A percentile compares a stretch with the other conserved stretches of the same genome.
phyloP scores from a whole-genome alignment of 345 rosid genomes.

The Salix viminalis region DNA sequence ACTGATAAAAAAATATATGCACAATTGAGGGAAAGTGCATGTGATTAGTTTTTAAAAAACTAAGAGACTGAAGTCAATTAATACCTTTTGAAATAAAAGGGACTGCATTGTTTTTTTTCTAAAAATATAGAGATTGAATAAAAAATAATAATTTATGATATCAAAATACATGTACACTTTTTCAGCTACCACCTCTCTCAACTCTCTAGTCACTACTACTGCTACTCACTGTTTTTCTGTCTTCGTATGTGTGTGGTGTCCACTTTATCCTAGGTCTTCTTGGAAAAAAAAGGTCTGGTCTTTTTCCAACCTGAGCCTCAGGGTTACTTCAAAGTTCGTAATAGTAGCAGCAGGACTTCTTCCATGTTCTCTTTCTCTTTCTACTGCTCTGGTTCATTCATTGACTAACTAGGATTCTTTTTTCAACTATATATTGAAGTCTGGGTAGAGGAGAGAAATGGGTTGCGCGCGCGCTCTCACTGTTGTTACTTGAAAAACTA shows the following conservation, averaged over 20 bases:
- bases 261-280: conserved; percentile 24
- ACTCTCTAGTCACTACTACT: background rate
- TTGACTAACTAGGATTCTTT: background rate
- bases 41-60: too few species aligned
- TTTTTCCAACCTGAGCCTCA: conserved; percentile 21
- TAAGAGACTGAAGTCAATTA: too few species aligned
- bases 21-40: too few species aligned
- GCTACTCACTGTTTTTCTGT: background rate
- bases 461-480: background rate
- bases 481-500: background rate
- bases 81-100: too few species aligned
- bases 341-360: background rate
- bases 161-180: background rate
- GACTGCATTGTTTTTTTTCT: background rate
- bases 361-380: conserved; percentile 5
- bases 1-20: too few species aligned
- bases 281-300: conserved; percentile 44
- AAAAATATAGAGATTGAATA: background rate
- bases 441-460: background rate
- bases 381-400: background rate
- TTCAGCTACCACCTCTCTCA: background rate
- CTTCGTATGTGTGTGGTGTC: conserved; percentile 2
- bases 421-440: background rate
- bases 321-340: background rate
- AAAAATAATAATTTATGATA: too few species aligned